These are phyloP conservation scores for Scortechinia acanthostroma DNA, from an alignment of 2,329 filamentous ascomycete genomes.

Conservation along the genomic window DNA sequence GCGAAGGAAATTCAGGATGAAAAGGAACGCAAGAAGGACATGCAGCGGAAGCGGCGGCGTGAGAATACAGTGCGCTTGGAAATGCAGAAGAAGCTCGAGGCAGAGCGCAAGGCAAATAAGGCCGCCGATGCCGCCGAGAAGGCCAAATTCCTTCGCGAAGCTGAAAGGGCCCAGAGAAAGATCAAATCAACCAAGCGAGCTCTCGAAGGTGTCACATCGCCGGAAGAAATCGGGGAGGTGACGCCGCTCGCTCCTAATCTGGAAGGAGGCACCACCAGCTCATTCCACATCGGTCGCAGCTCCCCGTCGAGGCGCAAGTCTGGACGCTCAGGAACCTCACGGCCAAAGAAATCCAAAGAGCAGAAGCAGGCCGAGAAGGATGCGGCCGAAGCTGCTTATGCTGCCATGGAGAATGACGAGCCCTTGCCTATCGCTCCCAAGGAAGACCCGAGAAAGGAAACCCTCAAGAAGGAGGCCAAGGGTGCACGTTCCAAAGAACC, in stretches of 20 bases:
- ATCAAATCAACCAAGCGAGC: constrained; percentile 83
- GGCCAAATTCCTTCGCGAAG: constrained; percentile 74
- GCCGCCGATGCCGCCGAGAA: constrained; percentile 78
- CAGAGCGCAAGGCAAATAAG: constrained; percentile 69
- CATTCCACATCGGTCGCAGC: constrained; percentile 45
- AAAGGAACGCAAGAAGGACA: constrained; percentile 99
- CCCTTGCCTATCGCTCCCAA: background rate
- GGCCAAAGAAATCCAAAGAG: constrained; percentile 85
- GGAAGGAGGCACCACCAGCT: constrained; percentile 34
- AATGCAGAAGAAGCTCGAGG: constrained; percentile 81
- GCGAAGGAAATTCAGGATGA: constrained; percentile 85
- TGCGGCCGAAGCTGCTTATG: constrained; percentile 80
- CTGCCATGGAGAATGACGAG: constrained; percentile 40
- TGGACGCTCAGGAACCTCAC: constrained; percentile 47
- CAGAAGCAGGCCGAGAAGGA: constrained; percentile 77
- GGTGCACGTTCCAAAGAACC: constrained; percentile 21
- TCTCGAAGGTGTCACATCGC: constrained; percentile 73
- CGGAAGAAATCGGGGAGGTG: constrained; percentile 79
- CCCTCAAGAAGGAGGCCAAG: constrained; percentile 50
- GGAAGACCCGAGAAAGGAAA: constrained; percentile 65
- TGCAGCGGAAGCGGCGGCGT: constrained; percentile 91
- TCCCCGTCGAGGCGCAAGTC: constrained; percentile 34
- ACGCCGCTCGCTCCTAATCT: constrained; percentile 69
- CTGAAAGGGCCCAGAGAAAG: constrained; percentile 86
- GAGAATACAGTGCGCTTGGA: constrained; percentile 94